Evolutionary conservation across 371 early-diverging fungal genomes (phyloP).

Genomic region (Mucor mucedo): DNA sequence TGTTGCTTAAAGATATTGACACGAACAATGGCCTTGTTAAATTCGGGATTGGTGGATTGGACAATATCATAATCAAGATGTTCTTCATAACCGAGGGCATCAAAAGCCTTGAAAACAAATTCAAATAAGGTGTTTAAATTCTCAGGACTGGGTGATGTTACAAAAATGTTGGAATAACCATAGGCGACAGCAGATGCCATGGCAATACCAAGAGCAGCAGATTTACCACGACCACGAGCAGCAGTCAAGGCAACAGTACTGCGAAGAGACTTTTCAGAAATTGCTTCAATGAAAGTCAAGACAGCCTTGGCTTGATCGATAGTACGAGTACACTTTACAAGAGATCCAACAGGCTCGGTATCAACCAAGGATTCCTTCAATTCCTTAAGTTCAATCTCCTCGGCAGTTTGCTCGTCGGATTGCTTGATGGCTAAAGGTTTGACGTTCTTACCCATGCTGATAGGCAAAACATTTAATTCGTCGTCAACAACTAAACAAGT

Average conservation of each 20-base stretch:
- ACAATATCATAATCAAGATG: constrained; percentile 98
- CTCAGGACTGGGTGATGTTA: constrained; percentile 97
- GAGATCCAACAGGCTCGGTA: constrained; percentile 85
- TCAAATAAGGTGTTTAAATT: constrained; percentile 98
- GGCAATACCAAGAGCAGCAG: constrained; percentile 96
- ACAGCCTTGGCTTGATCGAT: constrained; percentile 96
- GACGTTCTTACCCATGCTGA: constrained; percentile 89
- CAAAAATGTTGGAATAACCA: constrained; percentile 98
- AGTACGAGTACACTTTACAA: constrained; percentile 83
- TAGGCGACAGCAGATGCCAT: constrained; percentile 97
- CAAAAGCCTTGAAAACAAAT: constrained; percentile 97
- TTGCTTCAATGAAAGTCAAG: constrained; percentile 93
- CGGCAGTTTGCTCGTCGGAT: constrained; percentile 63
- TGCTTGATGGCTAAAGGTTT: constrained; percentile 77
- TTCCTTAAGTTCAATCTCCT: constrained; percentile 76
- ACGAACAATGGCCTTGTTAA: constrained; percentile 93
- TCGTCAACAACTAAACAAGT: constrained; percentile 96
- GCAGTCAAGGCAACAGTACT: constrained; percentile 96
- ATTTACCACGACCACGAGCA: constrained; percentile 99
- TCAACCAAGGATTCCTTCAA: constrained; percentile 86
- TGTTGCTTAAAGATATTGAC: constrained; percentile 96
- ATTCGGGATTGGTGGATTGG: constrained; percentile 92
- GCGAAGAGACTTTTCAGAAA: constrained; percentile 91
- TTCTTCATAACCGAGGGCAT: constrained; percentile 96
- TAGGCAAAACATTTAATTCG: constrained; percentile 94